Evolutionary conservation across 192 early-diverging fungal species (phyloP), one percentile per base, ranked within the genome.

Genomic region (Chytriomyces hyalinus): DNA sequence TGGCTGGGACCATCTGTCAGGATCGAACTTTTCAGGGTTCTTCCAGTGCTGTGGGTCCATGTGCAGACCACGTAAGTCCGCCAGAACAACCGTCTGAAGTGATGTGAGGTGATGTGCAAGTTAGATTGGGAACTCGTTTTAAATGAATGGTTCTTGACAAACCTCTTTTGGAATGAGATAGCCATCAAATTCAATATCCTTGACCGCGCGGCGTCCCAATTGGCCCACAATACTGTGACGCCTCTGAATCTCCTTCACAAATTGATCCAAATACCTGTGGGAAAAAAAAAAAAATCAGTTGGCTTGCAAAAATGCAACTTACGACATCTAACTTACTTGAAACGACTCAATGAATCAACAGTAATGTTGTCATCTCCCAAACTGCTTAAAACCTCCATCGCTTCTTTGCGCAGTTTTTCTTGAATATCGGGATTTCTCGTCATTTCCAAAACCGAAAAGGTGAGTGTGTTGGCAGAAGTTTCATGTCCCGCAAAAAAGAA

Each of bases 381-480:
- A 51, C 8, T 36, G 36, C 36, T 36, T 5, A 60, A 28, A 6
- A 22, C 9, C 10, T 20, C 6, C 22, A 73, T 73, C 49, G 60
- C 71, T 7, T 17, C 6, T 62, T 73, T 66, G 51, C 36, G 36
- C 36, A 80, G 77, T 6, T 70, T 73, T 6, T 57, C 20, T 44
- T 69, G 67, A 49, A 83, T 47, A 3, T 65, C 59, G 4, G 81
- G 83, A 49, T 80, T n/a, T 6, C 26, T 46, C 20, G 28, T 5
- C 4, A 87, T 65, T 17, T 65, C 67, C 9, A 79, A 26, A 7
- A 81, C 20, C 47, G 26, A 51, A 65, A 59, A 83, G 15, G 80
- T 72, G 26, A 87, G 36, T 22, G 81, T 70, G 62, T 87, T 85
- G 44, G 80, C 69, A 13, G 85, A 80, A 6, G 85, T 87, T 73